phyloP scores from a whole-genome alignment of 1,139 yeast genomes.

The Meyerozyma athensensis region DNA sequence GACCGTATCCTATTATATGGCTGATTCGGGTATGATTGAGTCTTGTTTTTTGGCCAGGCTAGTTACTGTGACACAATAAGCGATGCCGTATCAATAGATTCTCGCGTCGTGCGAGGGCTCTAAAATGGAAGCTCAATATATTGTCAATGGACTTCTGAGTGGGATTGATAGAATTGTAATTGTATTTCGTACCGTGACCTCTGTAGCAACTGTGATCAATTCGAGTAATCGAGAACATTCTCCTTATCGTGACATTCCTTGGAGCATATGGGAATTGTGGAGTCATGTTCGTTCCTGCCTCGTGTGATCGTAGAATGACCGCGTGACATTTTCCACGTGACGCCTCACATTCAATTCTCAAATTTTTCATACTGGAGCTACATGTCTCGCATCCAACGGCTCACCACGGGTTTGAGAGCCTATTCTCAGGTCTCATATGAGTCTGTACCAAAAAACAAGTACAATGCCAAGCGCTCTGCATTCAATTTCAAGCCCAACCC shows the following conservation, averaged over 20 bases:
- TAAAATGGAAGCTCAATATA: too few species aligned
- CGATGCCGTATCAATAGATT: too few species aligned
- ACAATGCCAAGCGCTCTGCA: slow-evolving; percentile 34
- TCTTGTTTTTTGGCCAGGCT: not conserved
- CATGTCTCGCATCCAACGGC: slow-evolving; percentile 1
- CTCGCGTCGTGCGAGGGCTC: too few species aligned
- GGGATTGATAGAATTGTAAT: too few species aligned
- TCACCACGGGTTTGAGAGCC: not conserved
- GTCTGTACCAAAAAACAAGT: slow-evolving; percentile 35
- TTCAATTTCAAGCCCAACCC: slow-evolving; percentile 41
- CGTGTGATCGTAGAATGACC: not conserved
- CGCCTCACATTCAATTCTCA: not conserved
- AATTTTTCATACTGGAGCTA: too few species aligned
- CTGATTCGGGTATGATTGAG: not conserved
- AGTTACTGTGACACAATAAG: not conserved
- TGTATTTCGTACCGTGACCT: too few species aligned
- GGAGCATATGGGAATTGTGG: too few species aligned
- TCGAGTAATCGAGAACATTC: too few species aligned
- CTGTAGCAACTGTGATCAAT: too few species aligned
- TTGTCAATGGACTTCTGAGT: too few species aligned
- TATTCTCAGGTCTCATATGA: slow-evolving; percentile 23
- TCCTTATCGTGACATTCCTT: too few species aligned
- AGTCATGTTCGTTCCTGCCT: too few species aligned
- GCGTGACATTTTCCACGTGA: not conserved
- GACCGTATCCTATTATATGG: not conserved